phyloP scores from a whole-genome alignment of 2,329 filamentous ascomycete species.

The Exophiala phaeomuriformis region DNA sequence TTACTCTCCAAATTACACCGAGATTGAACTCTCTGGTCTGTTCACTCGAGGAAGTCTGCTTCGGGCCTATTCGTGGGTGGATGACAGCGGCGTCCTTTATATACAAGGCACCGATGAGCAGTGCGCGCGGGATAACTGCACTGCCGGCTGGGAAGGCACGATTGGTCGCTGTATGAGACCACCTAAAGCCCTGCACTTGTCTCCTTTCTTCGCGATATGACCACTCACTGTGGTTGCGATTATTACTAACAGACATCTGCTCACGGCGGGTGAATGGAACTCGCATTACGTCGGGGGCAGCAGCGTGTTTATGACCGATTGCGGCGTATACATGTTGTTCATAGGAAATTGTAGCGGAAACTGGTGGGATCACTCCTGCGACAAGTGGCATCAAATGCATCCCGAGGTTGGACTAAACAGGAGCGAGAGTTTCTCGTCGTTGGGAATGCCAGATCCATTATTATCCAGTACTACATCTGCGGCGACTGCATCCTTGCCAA shows the following conservation, averaged over 20 bases:
- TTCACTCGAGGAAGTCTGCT: slow-evolving; percentile 1
- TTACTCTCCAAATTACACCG: slow-evolving; percentile 9
- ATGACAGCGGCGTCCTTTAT: neutral
- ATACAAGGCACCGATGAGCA: slow-evolving; percentile 8
- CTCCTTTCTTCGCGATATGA: too few species aligned
- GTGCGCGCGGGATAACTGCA: slow-evolving; percentile 13
- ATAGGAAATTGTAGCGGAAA: slow-evolving; percentile 10
- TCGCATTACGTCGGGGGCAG: slow-evolving; percentile 9
- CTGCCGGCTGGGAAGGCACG: neutral
- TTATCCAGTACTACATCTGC: too few species aligned
- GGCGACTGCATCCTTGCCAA: too few species aligned
- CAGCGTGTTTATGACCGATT: slow-evolving; percentile 3
- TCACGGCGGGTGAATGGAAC: slow-evolving; percentile 5
- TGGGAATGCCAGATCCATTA: neutral
- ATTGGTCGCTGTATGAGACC: neutral
- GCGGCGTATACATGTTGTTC: slow-evolving; percentile 6
- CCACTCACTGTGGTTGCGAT: neutral
- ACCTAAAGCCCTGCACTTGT: too few species aligned
- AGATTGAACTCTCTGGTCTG: slow-evolving; percentile 8
- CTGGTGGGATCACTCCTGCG: slow-evolving; percentile 7
- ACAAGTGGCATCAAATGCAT: slow-evolving; percentile 9
- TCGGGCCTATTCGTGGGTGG: neutral
- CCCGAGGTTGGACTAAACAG: slow-evolving; percentile 2
- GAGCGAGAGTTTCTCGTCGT: neutral
- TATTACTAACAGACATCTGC: neutral